Percentiles rank a stretch among this genome's conserved stretches.
These are phyloP conservation scores for Starmera dryadoides DNA, from an alignment of 805 yeast species.

Conservation along the genomic window DNA sequence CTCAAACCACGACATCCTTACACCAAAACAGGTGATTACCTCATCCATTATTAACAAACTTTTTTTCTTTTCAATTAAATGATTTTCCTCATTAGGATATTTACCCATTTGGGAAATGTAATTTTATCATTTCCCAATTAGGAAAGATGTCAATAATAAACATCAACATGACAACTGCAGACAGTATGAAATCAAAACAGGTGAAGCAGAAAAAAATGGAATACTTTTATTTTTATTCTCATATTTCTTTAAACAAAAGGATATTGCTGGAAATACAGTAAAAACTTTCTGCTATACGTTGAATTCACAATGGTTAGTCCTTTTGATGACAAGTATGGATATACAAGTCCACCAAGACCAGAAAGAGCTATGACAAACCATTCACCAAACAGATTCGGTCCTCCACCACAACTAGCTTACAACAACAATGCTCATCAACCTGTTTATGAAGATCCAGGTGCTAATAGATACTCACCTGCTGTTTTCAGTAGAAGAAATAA, in stretches of 20 bases:
- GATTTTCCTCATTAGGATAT: neutral
- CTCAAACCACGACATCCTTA: neutral
- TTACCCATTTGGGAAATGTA: neutral
- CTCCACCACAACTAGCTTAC: neutral
- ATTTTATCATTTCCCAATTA: slow-evolving; percentile 5
- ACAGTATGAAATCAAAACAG: neutral
- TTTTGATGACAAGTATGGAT: slow-evolving; percentile 20
- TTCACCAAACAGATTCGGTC: slow-evolving; percentile 14
- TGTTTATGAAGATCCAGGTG: neutral
- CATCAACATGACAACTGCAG: neutral
- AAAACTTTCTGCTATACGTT: no score
- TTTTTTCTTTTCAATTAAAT: no score
- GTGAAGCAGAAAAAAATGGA: neutral
- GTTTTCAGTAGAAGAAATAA: slow-evolving; percentile 28
- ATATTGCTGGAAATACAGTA: neutral
- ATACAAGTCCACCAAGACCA: slow-evolving; percentile 14
- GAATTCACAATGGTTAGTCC: slow-evolving; percentile 24
- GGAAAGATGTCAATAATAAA: slow-evolving; percentile 17
- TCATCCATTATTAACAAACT: no score
- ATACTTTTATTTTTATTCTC: neutral
- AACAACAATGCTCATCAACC: neutral
- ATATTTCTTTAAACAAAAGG: neutral
- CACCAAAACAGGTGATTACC: neutral
- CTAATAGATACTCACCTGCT: slow-evolving; percentile 34
- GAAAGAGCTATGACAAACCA: slow-evolving; percentile 10